Evolutionary conservation across 2,329 filamentous ascomycete species (phyloP).

Genomic region (Phaeophleospora eucalypticola): DNA sequence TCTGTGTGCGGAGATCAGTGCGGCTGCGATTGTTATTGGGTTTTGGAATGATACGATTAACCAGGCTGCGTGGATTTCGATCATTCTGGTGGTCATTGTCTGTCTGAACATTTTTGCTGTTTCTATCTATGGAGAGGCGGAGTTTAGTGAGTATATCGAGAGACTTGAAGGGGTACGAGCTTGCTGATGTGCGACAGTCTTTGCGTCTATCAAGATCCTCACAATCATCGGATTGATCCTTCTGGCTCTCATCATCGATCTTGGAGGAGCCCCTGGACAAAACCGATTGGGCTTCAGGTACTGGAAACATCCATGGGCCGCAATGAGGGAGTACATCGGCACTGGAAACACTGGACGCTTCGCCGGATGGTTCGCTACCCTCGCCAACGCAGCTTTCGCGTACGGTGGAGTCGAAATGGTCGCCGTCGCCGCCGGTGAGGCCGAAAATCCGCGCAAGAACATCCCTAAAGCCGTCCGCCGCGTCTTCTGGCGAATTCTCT

Average conservation of each 20-base stretch:
- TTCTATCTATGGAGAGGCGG: slow-evolving; percentile 47
- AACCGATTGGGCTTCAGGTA: slow-evolving; percentile 62
- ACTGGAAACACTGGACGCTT: slow-evolving; percentile 49
- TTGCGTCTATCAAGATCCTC: slow-evolving; percentile 50
- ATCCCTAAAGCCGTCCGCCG: slow-evolving; percentile 54
- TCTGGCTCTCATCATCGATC: slow-evolving; percentile 53
- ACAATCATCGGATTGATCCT: slow-evolving; percentile 43
- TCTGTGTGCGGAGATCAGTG: slow-evolving; percentile 57
- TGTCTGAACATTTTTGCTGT: slow-evolving; percentile 58
- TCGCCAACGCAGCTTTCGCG: slow-evolving; percentile 48
- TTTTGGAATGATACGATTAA: slow-evolving; percentile 48
- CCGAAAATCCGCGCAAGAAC: slow-evolving; percentile 48
- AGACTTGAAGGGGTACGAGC: no score
- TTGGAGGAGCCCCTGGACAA: slow-evolving; percentile 58
- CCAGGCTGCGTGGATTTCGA: slow-evolving; percentile 45
- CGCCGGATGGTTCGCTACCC: slow-evolving; percentile 55
- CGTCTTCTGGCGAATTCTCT: slow-evolving; percentile 43
- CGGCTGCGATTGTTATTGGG: slow-evolving; percentile 61
- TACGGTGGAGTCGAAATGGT: slow-evolving; percentile 54
- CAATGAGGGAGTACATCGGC: slow-evolving; percentile 57
- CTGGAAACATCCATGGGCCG: slow-evolving; percentile 60
- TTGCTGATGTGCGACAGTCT: slow-evolving; percentile 22
- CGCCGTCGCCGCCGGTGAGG: slow-evolving; percentile 54
- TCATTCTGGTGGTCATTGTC: slow-evolving; percentile 58
- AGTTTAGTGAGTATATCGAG: slow-evolving; percentile 37